A percentile compares a stretch with the other conserved stretches of the same genome.
Evolutionary conservation across 2,329 filamentous ascomycete species (phyloP).

Genomic region (Allantophomopsis cytisporea): DNA sequence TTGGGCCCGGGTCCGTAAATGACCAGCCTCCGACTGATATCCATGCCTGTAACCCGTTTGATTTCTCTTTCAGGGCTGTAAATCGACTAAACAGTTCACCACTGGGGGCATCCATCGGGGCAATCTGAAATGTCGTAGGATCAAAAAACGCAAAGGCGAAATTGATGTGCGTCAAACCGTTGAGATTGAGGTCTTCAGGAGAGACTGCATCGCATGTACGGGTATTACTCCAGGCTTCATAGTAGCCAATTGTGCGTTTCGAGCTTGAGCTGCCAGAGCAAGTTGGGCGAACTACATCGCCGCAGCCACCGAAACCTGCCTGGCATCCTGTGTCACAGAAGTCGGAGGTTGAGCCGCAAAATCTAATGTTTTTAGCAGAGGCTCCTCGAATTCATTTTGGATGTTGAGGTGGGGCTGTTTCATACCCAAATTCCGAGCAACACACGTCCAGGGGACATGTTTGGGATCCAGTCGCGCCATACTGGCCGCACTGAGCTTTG

Average conservation of each 20-base stretch:
- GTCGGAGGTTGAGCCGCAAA: not conserved
- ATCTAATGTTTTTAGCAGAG: not conserved
- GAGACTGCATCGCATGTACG: conserved; percentile 5
- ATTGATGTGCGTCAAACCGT: conserved; percentile 13
- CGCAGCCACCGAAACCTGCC: not conserved
- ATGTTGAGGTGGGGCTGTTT: not conserved
- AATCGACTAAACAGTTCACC: conserved; percentile 1
- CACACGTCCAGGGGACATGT: conserved; percentile 7
- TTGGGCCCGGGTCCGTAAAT: conserved; percentile 2
- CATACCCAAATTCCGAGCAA: conserved; percentile 6
- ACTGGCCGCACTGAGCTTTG: too few relatives aligned
- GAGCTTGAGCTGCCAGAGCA: not conserved
- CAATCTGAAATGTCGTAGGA: conserved; percentile 14
- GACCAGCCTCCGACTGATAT: conserved; percentile 9
- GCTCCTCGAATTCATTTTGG: not conserved
- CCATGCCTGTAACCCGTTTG: conserved; percentile 12
- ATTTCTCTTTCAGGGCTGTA: conserved; percentile 16
- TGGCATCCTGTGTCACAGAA: too few relatives aligned
- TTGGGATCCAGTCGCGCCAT: not conserved
- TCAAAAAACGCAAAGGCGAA: conserved; percentile 26
- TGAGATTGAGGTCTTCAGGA: conserved; percentile 6
- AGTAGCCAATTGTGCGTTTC: conserved; percentile 9
- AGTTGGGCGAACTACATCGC: conserved; percentile 1
- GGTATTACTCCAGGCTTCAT: conserved; percentile 7
- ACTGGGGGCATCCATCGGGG: conserved; percentile 10